Evolutionary conservation across 2,329 filamentous ascomycete genomes (phyloP), one percentile per base, ranked within the genome.

Genomic region (Basipetospora sp.): DNA sequence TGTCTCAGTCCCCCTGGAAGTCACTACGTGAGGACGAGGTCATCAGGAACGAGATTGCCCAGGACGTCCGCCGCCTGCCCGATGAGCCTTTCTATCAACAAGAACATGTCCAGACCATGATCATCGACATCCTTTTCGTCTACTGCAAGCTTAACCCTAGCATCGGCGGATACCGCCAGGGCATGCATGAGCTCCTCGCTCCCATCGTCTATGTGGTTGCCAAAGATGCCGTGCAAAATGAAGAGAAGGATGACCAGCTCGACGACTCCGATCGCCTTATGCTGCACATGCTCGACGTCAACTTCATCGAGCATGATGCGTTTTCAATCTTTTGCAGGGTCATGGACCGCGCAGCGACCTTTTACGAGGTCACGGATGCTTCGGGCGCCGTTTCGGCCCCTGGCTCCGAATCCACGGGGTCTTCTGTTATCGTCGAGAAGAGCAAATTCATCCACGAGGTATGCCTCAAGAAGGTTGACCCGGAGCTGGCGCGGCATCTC

Each of bases 141-240:
- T 96, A 87, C 59, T 90, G 86, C 61, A 96, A 94, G 57, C 70
- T 92, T 38, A 84, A 96, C 51, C 84, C 84, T 2, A 76, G 80
- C 47, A 69, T 85, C 38, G 85, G 85, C 13, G 86, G 75, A 14
- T 98, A 98, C 54, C 76, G 90, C n/a, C 90, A 98, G 60, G 90
- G 90, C 9, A 98, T 98, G 88, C 90, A 98, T 54, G 90, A 98
- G 58, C 65, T 98, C 31, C 66, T 96, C 11, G 90, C 90, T 0
- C 87, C 90, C 0, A 76, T 98, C 27, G 63, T 94, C 5, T 85
- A 85, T 69, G 81, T 85, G 2, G 63, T 96, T 5, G 76, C 87
- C 47, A 69, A 78, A 47, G 90, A 98, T 59, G 80, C 87, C 5
- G 64, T 94, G 36, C 69, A 82, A 38, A 54, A 57, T 3, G 48